Conservation (phyloP, 441 rosid genomes). For the Populus trichocarpa region DNA sequence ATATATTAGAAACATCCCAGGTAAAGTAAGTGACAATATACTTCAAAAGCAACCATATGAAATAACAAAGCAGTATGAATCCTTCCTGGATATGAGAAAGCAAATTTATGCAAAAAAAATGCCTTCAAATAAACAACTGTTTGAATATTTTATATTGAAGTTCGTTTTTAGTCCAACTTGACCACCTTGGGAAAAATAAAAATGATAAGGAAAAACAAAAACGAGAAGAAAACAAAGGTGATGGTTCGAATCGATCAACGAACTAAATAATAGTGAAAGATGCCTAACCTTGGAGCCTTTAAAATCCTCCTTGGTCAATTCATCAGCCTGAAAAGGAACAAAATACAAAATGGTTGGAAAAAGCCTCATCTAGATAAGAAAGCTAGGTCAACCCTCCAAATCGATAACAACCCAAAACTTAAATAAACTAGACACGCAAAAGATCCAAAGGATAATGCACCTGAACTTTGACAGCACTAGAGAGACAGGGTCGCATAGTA, state of each 20-base stretch:
- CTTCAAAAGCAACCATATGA: neutral
- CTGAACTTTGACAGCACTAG: slow-evolving; percentile 89
- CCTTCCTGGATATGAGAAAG: neutral
- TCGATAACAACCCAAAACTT: neutral
- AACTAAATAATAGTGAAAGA: neutral
- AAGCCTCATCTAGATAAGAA: neutral
- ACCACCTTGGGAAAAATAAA: neutral
- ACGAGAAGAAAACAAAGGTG: neutral
- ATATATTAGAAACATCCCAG: neutral
- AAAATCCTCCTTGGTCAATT: slow-evolving; percentile 70
- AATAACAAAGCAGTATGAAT: neutral
- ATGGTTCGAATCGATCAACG: neutral
- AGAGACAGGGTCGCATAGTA: slow-evolving; percentile 91
- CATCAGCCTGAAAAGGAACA: slow-evolving; percentile 57
- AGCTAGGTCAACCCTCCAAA: neutral
- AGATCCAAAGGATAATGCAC: slow-evolving; percentile 28
- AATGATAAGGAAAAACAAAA: neutral
- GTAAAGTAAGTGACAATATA: neutral
- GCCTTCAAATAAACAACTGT: neutral
- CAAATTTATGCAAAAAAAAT: neutral
- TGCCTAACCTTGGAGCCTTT: slow-evolving; percentile 71
- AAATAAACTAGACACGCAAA: neutral
- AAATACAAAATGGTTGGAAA: neutral
- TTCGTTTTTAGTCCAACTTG: neutral
- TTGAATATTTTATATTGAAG: neutral